Conservation (phyloP, 2,329 filamentous ascomycete species). For the Rhexocercosporidium sp. region DNA sequence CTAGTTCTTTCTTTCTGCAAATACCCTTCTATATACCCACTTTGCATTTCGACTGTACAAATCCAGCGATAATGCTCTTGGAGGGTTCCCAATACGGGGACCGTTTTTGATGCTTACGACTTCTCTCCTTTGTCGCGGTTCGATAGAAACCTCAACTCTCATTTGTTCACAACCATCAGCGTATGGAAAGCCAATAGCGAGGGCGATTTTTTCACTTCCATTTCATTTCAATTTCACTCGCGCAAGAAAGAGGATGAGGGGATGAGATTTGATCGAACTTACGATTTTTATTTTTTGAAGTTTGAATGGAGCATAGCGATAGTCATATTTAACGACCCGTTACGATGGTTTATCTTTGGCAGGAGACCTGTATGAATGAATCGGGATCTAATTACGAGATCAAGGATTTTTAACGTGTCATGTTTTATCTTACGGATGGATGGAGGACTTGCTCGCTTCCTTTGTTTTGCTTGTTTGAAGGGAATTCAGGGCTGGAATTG, state of each 20-base stretch:
- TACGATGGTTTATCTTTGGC: slow-evolving; percentile 29
- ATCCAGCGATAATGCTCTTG: slow-evolving; percentile 36
- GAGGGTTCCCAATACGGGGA: slow-evolving; percentile 21
- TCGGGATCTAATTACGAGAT: slow-evolving; percentile 35
- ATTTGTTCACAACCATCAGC: slow-evolving; percentile 26
- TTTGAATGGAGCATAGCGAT: slow-evolving; percentile 37
- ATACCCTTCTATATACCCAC: slow-evolving; percentile 39
- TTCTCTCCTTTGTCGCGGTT: slow-evolving; percentile 35
- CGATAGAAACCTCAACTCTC: slow-evolving; percentile 21
- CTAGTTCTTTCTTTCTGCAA: slow-evolving; percentile 49
- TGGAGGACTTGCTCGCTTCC: slow-evolving; percentile 3
- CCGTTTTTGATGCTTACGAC: slow-evolving; percentile 15
- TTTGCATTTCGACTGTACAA: slow-evolving; percentile 40
- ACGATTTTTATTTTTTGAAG: slow-evolving; percentile 19
- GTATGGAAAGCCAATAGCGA: slow-evolving; percentile 32
- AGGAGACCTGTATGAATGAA: slow-evolving; percentile 38
- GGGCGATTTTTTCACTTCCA: slow-evolving; percentile 23
- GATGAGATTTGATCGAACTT: not conserved
- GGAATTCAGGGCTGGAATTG: slow-evolving; percentile 8
- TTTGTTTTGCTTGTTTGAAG: slow-evolving; percentile 5
- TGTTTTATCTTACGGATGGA: slow-evolving; percentile 19
- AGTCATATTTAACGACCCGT: slow-evolving; percentile 36
- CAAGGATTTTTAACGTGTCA: slow-evolving; percentile 38
- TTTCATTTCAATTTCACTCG: slow-evolving; percentile 9
- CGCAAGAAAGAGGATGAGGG: not conserved